These are phyloP conservation scores for Talaromyces sp. DNA, from an alignment of 2,329 filamentous ascomycete genomes.

Conservation along the genomic window DNA sequence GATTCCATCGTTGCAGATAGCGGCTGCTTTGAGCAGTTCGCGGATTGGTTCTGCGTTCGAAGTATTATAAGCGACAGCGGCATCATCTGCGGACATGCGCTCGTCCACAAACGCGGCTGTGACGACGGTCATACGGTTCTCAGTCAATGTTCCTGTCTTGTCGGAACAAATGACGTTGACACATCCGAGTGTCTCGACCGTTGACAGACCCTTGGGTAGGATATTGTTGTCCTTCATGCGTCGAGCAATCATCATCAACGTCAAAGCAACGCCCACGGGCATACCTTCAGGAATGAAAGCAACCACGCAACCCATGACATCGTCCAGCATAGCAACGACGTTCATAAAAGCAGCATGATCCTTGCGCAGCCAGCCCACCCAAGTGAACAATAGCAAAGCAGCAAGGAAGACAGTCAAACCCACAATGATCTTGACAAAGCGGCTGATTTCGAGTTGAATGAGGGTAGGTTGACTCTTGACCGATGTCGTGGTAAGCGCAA, in stretches of 20 bases:
- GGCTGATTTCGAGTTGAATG: slow-evolving; percentile 69
- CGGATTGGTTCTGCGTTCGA: slow-evolving; percentile 45
- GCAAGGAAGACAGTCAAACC: slow-evolving; percentile 67
- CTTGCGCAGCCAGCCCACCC: slow-evolving; percentile 67
- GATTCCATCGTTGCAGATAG: slow-evolving; percentile 72
- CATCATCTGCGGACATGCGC: slow-evolving; percentile 51
- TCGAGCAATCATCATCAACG: slow-evolving; percentile 72
- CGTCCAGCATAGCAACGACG: slow-evolving; percentile 69
- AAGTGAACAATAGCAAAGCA: slow-evolving; percentile 47
- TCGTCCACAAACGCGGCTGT: slow-evolving; percentile 61
- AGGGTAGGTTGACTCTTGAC: slow-evolving; percentile 68
- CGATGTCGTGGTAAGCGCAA: slow-evolving; percentile 69
- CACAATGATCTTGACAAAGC: slow-evolving; percentile 71
- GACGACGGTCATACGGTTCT: slow-evolving; percentile 72
- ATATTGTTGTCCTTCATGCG: slow-evolving; percentile 75
- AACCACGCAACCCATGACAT: slow-evolving; percentile 70
- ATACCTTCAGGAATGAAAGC: slow-evolving; percentile 78
- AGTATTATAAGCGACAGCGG: slow-evolving; percentile 43
- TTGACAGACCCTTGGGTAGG: slow-evolving; percentile 76
- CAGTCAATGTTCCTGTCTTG: slow-evolving; percentile 64
- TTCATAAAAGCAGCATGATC: slow-evolving; percentile 68
- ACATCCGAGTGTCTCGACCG: slow-evolving; percentile 72
- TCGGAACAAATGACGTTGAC: slow-evolving; percentile 76
- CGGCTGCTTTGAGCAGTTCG: slow-evolving; percentile 62
- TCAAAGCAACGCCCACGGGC: slow-evolving; percentile 67